Base-by-base conservation (phyloP, 2,329 filamentous ascomycete genomes). In the Blastomyces silverae region DNA sequence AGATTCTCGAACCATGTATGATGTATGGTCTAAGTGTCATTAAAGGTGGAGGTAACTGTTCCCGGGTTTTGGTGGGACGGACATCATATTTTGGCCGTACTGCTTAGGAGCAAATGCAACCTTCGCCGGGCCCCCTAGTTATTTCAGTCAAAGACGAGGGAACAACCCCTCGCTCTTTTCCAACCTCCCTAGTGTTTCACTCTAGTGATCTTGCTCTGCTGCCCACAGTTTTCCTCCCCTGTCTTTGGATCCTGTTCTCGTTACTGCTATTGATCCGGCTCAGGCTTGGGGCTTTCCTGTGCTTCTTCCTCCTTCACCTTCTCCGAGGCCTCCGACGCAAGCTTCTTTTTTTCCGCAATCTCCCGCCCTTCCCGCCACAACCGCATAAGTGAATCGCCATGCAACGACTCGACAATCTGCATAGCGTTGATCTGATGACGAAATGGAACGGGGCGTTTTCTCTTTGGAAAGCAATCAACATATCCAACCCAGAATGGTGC, bases 401-500 rank as follows among this genome's bases (percentile, higher is more conserved):
- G 73, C 66, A 72, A 65, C 58, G 64, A 44, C 66, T 68, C 65
- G 61, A 69, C 71, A 44, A 71, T 64, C 55, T 48, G 53, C 48
- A 64, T 55, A 39, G 71, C 62, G 63, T 67, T 69, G 55, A 55
- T 64, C 69, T 70, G 70, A 22, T 70, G 63, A 25, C 65, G 59
- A 60, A 61, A 60, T 50, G 70, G 66, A 42, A 71, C 62, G 15
- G 52, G 58, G 62, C 63, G 55, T 52, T 75, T 77, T 56, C 68
- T 67, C 56, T 69, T 65, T 65, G 70, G 64, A 52, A 76, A 68
- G n/a, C 69, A 70, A 69, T 78, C 75, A 28, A 72, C 75, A 55
- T 76, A 63, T 57, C 70, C 71, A 34, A 50, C 62, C n/a, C 74
- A 56, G 10, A 74, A 75, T 3, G 73, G 11, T 17, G 20, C 3